Conservation (phyloP, 495 filamentous ascomycete genomes). For the Thozetella sp. region DNA sequence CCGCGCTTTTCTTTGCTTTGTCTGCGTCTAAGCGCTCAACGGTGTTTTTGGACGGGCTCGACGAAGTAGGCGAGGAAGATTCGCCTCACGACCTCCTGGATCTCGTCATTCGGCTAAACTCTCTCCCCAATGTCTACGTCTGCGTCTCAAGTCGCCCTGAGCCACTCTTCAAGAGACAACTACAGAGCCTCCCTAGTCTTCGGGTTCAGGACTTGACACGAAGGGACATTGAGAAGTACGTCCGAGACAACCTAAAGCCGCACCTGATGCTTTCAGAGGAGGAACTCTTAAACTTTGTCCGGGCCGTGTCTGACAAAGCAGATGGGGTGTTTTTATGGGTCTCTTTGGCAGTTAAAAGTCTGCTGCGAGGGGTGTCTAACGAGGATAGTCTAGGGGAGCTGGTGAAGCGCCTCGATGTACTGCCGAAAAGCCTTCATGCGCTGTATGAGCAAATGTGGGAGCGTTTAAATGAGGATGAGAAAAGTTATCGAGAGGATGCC, state of each 20-base stretch:
- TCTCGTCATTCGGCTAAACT: constrained; percentile 1
- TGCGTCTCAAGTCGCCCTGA: constrained; percentile 18
- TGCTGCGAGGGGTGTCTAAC: constrained; percentile 29
- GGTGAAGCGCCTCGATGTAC: constrained; percentile 11
- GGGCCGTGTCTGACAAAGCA: constrained; percentile 21
- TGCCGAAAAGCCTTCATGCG: constrained; percentile 26
- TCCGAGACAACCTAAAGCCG: constrained; percentile 11
- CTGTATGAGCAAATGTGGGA: constrained; percentile 26
- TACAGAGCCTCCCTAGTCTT: constrained; percentile 9
- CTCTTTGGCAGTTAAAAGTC: constrained; percentile 25
- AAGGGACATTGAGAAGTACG: constrained; percentile 29
- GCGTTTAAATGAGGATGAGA: constrained; percentile 10
- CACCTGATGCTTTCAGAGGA: background rate
- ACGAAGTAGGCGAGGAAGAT: constrained; percentile 11
- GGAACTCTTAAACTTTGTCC: constrained; percentile 5
- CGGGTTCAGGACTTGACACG: constrained; percentile 29
- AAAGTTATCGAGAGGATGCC: constrained; percentile 11
- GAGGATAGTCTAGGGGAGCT: constrained; percentile 23
- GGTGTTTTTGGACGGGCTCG: constrained; percentile 20
- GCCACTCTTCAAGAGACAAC: constrained; percentile 5
- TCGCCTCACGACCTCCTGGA: constrained; percentile 5
- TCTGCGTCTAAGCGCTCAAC: constrained; percentile 7
- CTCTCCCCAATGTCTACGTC: constrained; percentile 7
- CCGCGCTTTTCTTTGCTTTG: constrained; percentile 1
- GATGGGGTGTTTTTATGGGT: constrained; percentile 45